A percentile compares a stretch with the other conserved stretches of the same genome.
Evolutionary conservation across 129 eudicot genomes (phyloP).

Genomic region (Helichrysum umbraculigerum): DNA sequence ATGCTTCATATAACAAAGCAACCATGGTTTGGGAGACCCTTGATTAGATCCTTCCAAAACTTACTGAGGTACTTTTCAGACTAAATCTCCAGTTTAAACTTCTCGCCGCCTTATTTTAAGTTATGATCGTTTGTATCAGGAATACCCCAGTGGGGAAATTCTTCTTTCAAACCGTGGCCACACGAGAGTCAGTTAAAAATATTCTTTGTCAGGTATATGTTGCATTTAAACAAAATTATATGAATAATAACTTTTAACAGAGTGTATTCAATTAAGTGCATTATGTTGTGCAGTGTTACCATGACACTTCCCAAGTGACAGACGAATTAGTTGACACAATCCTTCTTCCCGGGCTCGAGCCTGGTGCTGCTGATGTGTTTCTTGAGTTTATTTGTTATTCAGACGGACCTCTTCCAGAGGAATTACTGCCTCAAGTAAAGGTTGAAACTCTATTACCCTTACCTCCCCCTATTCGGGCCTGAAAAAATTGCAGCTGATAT

Average conservation of each 20-base stretch:
- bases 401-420: slow-evolving; percentile 95
- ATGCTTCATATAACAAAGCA: slow-evolving; percentile 94
- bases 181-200: slow-evolving; percentile 69
- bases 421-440: slow-evolving; percentile 91
- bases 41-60: slow-evolving; percentile 79
- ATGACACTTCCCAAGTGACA: slow-evolving; percentile 93
- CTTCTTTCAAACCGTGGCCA: slow-evolving; percentile 76
- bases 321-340: slow-evolving; percentile 76
- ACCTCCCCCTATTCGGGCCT: background rate
- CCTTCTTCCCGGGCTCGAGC: slow-evolving; percentile 93
- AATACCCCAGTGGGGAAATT: slow-evolving; percentile 78
- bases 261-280: background rate
- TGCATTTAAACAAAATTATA: background rate
- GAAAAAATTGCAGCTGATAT: slow-evolving; percentile 10
- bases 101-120: background rate
- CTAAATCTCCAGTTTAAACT: background rate
- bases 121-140: slow-evolving; percentile 39
- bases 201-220: slow-evolving; percentile 84
- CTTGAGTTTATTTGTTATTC: slow-evolving; percentile 98
- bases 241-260: background rate
- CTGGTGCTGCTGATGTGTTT: slow-evolving; percentile 95
- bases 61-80: slow-evolving; percentile 55
- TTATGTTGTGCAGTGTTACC: slow-evolving; percentile 67
- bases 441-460: slow-evolving; percentile 32
- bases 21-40: slow-evolving; percentile 87